Evolutionary conservation across 169 alveolate species (phyloP).

Genomic region (Plasmodium yoelii): DNA sequence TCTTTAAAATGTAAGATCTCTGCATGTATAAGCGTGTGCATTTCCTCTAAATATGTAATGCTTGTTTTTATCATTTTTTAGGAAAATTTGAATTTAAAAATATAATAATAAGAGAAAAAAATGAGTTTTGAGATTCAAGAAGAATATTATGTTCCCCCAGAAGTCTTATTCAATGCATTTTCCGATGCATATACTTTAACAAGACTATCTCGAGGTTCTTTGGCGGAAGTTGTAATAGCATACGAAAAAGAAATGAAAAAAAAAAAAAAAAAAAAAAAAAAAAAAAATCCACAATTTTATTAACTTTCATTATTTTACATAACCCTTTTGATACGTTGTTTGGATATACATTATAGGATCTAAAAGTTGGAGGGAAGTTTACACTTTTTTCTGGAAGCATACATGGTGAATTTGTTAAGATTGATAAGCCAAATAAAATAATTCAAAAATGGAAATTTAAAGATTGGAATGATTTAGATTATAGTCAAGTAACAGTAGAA

Average conservation of each 20-base stretch:
- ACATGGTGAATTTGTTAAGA: conserved; percentile 34
- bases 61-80: not conserved
- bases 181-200: conserved; percentile 57
- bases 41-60: not conserved
- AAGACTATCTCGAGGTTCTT: conserved; percentile 62
- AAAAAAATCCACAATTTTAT: not conserved
- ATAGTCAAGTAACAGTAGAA: conserved; percentile 52
- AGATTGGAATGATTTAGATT: conserved; percentile 56
- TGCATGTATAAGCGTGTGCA: no score
- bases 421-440: conserved; percentile 32
- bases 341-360: conserved; percentile 11
- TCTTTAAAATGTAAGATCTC: no score
- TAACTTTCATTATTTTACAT: not conserved
- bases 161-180: conserved; percentile 50
- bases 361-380: conserved; percentile 72
- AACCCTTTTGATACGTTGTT: not conserved
- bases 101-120: not conserved
- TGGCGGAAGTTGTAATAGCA: conserved; percentile 40
- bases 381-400: conserved; percentile 44
- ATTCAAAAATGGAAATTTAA: conserved; percentile 49
- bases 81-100: no score
- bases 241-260: not conserved
- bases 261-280: not conserved
- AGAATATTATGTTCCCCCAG: conserved; percentile 74
- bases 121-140: conserved; percentile 56